Evolutionary conservation across 176 grass and related monocot genomes (phyloP).

Genomic region (Oryza meyeriana): DNA sequence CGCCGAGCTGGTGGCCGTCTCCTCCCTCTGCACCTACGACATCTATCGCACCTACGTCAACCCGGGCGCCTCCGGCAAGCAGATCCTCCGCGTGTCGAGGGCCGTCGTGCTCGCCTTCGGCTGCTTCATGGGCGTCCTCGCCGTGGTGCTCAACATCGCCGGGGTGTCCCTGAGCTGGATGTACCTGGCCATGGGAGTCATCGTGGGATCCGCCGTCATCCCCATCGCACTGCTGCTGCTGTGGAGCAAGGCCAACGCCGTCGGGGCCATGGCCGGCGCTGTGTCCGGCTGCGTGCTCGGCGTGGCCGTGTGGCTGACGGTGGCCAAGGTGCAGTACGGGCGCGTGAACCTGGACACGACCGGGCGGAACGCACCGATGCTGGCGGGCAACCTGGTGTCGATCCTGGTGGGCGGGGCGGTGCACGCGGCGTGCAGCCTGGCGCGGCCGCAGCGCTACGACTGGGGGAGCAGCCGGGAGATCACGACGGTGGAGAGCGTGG

Average conservation of each 20-base stretch:
- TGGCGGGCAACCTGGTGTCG: slow-evolving; percentile 66
- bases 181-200: slow-evolving; percentile 76
- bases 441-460: slow-evolving; percentile 63
- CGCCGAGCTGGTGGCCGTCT: slow-evolving; percentile 65
- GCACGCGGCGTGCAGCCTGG: slow-evolving; percentile 54
- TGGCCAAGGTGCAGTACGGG: slow-evolving; percentile 60
- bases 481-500: slow-evolving; percentile 49
- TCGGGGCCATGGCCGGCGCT: slow-evolving; percentile 57
- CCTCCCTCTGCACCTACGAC: slow-evolving; percentile 77
- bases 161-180: slow-evolving; percentile 79
- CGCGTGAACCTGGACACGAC: slow-evolving; percentile 64
- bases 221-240: slow-evolving; percentile 81
- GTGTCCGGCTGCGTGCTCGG: slow-evolving; percentile 44
- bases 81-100: slow-evolving; percentile 74
- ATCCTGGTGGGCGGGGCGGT: slow-evolving; percentile 57
- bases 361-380: slow-evolving; percentile 63
- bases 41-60: slow-evolving; percentile 76
- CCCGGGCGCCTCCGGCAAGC: slow-evolving; percentile 59
- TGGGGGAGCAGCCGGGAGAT: slow-evolving; percentile 64
- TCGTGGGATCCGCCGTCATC: slow-evolving; percentile 67
- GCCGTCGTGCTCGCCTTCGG: slow-evolving; percentile 50
- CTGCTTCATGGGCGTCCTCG: slow-evolving; percentile 63
- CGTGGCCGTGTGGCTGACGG: slow-evolving; percentile 56
- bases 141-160: slow-evolving; percentile 60
- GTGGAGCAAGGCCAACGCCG: slow-evolving; percentile 67